These are phyloP conservation scores for Firmiana major DNA, from an alignment of 345 rosid genomes.

Conservation along the genomic window DNA sequence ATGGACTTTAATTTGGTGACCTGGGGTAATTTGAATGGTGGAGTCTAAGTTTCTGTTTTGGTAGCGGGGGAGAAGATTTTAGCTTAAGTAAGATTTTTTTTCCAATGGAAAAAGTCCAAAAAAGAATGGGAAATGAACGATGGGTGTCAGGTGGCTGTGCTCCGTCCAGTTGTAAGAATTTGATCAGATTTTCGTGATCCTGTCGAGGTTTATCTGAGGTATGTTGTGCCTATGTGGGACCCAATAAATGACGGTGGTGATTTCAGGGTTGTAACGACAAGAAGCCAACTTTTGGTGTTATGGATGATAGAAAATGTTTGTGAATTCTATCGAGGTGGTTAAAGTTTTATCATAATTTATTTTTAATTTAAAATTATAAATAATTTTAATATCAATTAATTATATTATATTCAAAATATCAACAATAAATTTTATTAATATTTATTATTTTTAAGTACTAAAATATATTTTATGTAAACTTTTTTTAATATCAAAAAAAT, in stretches of 20 bases:
- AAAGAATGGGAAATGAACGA: neutral
- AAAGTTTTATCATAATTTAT: too few relatives aligned
- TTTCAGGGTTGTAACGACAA: too few relatives aligned
- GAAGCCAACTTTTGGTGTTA: too few relatives aligned
- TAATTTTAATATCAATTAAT: too few relatives aligned
- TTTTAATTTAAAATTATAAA: too few relatives aligned
- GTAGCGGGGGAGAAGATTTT: neutral
- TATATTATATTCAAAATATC: too few relatives aligned
- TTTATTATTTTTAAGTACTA: too few relatives aligned
- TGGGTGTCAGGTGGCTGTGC: neutral
- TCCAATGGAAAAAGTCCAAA: neutral
- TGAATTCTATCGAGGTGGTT: too few relatives aligned
- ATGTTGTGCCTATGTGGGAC: neutral
- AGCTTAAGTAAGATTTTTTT: neutral
- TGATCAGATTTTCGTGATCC: neutral
- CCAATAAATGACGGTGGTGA: neutral
- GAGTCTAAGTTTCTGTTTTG: neutral
- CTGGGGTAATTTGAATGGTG: neutral
- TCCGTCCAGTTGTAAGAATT: conserved; percentile 6
- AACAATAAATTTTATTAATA: too few relatives aligned
- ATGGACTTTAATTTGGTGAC: neutral
- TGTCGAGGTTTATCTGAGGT: neutral
- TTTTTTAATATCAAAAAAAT: too few relatives aligned
- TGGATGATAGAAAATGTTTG: too few relatives aligned
- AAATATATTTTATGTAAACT: too few relatives aligned